A percentile compares a stretch with the other conserved stretches of the same genome.
Evolutionary conservation across 805 yeast species (phyloP).

Genomic region (Wickerhamiella kazuoi): DNA sequence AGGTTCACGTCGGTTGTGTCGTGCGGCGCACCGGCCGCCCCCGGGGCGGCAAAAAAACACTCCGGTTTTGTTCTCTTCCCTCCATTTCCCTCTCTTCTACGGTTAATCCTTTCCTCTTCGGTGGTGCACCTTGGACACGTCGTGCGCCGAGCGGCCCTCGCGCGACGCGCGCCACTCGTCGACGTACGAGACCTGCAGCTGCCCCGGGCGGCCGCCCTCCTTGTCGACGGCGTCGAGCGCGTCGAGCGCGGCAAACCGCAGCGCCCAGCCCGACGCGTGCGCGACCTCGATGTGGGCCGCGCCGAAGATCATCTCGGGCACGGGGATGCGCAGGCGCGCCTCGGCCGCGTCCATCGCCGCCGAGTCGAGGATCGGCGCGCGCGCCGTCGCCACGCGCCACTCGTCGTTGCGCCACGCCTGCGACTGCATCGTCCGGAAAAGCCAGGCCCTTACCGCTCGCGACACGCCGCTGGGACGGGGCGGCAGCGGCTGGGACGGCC

Average conservation of each 20-base stretch:
- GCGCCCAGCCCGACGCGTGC: slow-evolving; percentile 27
- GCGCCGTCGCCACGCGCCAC: slow-evolving; percentile 60
- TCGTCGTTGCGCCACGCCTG: slow-evolving; percentile 9
- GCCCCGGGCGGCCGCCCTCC: slow-evolving; percentile 29
- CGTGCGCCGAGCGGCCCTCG: slow-evolving; percentile 22
- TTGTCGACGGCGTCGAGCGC: slow-evolving; percentile 48
- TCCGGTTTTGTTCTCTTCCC: too few species aligned
- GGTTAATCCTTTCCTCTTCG: too few species aligned
- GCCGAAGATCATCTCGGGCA: slow-evolving; percentile 97
- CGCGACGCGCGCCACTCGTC: slow-evolving; percentile 49
- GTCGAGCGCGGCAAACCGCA: slow-evolving; percentile 60
- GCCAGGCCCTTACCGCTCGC: too few species aligned
- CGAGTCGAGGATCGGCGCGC: slow-evolving; percentile 61
- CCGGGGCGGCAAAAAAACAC: too few species aligned
- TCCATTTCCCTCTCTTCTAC: too few species aligned
- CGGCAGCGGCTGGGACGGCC: neutral
- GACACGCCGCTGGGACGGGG: too few species aligned
- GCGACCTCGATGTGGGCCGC: slow-evolving; percentile 45
- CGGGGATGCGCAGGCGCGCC: slow-evolving; percentile 47
- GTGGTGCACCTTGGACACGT: slow-evolving; percentile 44
- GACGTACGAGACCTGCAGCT: slow-evolving; percentile 67
- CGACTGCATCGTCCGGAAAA: neutral
- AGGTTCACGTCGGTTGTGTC: slow-evolving; percentile 22
- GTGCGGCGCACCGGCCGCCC: too few species aligned
- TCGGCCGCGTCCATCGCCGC: slow-evolving; percentile 56